Base-by-base conservation (phyloP, 257 asterid genomes). In the Salvia rosmarinus region DNA sequence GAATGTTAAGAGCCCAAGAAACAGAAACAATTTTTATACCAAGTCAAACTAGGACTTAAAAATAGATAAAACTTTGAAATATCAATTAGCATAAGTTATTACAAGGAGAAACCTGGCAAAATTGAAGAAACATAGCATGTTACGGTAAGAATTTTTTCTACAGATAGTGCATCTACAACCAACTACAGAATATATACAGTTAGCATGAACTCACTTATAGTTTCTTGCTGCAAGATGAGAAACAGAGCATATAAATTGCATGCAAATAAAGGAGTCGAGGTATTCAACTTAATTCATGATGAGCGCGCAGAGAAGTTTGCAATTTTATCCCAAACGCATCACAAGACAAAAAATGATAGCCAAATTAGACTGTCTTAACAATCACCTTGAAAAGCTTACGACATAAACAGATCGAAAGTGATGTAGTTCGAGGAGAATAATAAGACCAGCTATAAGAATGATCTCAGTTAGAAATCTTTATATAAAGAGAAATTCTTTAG, bases 391-490 rank as follows among this genome's bases (percentile, higher is more conserved):
- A 37, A 60, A 46, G 32, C 14, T 34, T 49, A 47, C 9, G 52
- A 14, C 56, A 47, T 35, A 71, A 70, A 17, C 37, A 61, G 34
- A 68, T 39, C 0, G 30, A 19, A 60, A 44, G 21, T 17, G 23
- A 6, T 52, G 32, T 10, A 54, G 16, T 61, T 28, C 17, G 2
- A 61, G 16, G 17, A 59, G 20, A 57, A 28, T 7, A 32, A 1
- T 14, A 4, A 32, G 0, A 32, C 23, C 12, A 59, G 21, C 46
- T 59, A n/a, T 34, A 32, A n/a, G 65, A 55, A 21, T 11, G 17
- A 65, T 65, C 32, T 51, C 72, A 72, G 62, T 52, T 59, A 32
- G 71, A 25, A 52, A 67, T 43, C 11, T 37, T 47, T 43, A 23
- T 19, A 43, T 66, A 32, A 67, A 34, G 39, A 67, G 43, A 46